Percentiles rank a stretch among this genome's conserved stretches.
Conservation (phyloP, 108 stramenopile species). For the Cyclotella sp. region DNA sequence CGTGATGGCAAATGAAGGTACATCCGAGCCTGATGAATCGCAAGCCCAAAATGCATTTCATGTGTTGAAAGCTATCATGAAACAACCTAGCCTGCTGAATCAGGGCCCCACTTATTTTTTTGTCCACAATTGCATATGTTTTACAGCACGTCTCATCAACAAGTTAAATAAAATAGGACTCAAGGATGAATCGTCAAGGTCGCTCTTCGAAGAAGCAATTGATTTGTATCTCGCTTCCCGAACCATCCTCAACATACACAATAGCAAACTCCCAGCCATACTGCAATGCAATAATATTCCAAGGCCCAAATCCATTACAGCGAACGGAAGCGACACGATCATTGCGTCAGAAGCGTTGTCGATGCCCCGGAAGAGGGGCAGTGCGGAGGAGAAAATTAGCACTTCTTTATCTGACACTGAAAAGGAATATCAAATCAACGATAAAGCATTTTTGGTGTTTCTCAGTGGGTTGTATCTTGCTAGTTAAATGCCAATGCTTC, state of each 20-base stretch:
- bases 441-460: slow-evolving; percentile 20
- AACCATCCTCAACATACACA: slow-evolving; percentile 24
- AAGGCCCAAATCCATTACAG: not conserved
- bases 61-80: slow-evolving; percentile 21
- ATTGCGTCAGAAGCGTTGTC: not conserved
- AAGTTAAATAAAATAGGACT: slow-evolving; percentile 7
- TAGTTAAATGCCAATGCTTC: too few species aligned
- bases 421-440: slow-evolving; percentile 20
- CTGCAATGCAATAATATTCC: slow-evolving; percentile 16
- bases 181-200: not conserved
- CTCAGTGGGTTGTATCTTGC: slow-evolving; percentile 8
- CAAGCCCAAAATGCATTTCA: slow-evolving; percentile 16
- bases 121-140: slow-evolving; percentile 13
- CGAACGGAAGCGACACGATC: not conserved
- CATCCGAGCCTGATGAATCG: not conserved
- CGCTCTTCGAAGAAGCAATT: slow-evolving; percentile 22
- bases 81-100: slow-evolving; percentile 19
- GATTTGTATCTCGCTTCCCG: slow-evolving; percentile 24
- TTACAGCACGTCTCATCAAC: slow-evolving; percentile 22
- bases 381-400: not conserved
- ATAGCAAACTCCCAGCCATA: slow-evolving; percentile 17
- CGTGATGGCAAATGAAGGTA: not conserved
- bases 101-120: slow-evolving; percentile 33
- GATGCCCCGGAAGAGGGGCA: not conserved
- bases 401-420: slow-evolving; percentile 6